Base-by-base conservation (phyloP, 306 rosid genomes). In the Dicorynia guianensis region DNA sequence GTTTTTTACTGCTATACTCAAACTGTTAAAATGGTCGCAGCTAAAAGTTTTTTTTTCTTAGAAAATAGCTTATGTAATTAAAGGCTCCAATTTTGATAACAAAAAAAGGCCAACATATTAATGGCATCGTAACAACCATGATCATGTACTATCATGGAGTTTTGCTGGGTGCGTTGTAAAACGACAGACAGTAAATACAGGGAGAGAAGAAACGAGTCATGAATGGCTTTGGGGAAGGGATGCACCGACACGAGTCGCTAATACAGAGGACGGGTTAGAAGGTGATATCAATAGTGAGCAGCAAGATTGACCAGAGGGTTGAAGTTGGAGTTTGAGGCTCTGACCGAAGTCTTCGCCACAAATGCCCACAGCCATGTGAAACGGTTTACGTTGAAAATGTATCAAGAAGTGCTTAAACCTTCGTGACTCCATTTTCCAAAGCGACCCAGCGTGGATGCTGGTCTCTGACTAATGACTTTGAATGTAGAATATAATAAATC, bases 1-100 rank as follows among this genome's bases (percentile, higher is more conserved):
- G 20, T 4, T 13, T 62, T 66, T 58, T 39, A 73, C 46, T 38
- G 75, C 60, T 15, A 43, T 69, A 56, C 75, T 79, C 69, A 57
- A 65, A 72, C 63, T 47, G 83, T 65, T 30, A 56, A 62, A 47
- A 34, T 79, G 71, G 69, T 76, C 79, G 35, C 10, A 54, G 63
- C 54, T 66, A 58, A 39, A 62, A 38, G 19, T 8, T 4, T 33
- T 8, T 12, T 0, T 5, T 17, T 40, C 18, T 11, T 2, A 35
- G 13, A 14, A 2, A 2, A 38, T n/a, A 52, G 10, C 30, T 15
- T 15, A 17, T 58, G 39, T 58, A 15, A 58, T 58, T 58, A 30
- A 58, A 34, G 6, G 63, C 8, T n/a, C 8, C 8, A 19, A 58
- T 53, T 33, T 33, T n/a, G 54, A 30, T 11, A n/a, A 34, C 20